Evolutionary conservation across 352 stramenopile genomes (phyloP).

Genomic region (Pythium aphanidermatum): DNA sequence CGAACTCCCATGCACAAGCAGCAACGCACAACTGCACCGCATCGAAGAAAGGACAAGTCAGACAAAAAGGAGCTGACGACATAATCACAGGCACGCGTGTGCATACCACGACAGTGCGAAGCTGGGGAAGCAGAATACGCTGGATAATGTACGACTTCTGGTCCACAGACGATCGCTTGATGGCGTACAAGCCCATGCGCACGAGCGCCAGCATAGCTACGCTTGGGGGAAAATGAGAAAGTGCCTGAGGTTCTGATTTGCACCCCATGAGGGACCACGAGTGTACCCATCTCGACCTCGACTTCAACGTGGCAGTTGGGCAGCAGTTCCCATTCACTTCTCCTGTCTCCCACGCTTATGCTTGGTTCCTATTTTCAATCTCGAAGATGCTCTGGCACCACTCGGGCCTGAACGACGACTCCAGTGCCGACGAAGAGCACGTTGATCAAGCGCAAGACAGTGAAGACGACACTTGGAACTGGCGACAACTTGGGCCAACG

Average conservation of each 20-base stretch:
- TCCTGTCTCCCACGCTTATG: background rate
- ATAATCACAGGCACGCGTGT: too few species aligned
- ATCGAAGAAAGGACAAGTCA: background rate
- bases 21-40: conserved; percentile 7
- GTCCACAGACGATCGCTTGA: conserved; percentile 12
- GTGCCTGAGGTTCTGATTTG: background rate
- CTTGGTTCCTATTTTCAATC: background rate
- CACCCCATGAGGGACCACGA: background rate
- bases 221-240: background rate
- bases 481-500: too few species aligned
- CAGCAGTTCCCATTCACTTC: background rate
- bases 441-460: too few species aligned
- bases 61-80: background rate
- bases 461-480: too few species aligned
- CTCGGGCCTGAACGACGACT: too few species aligned
- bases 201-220: background rate
- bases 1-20: conserved; percentile 16
- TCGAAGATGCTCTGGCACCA: too few species aligned
- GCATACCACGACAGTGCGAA: conserved; percentile 11
- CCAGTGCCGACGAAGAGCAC: too few species aligned
- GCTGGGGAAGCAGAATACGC: conserved; percentile 3
- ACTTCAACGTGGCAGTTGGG: conserved; percentile 20
- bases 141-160: conserved; percentile 16
- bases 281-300: conserved; percentile 11
- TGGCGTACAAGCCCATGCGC: background rate